A percentile compares a stretch with the other conserved stretches of the same genome.
Conservation (phyloP, 1,284 basidiomycete species). For the Naganishia sp. region DNA sequence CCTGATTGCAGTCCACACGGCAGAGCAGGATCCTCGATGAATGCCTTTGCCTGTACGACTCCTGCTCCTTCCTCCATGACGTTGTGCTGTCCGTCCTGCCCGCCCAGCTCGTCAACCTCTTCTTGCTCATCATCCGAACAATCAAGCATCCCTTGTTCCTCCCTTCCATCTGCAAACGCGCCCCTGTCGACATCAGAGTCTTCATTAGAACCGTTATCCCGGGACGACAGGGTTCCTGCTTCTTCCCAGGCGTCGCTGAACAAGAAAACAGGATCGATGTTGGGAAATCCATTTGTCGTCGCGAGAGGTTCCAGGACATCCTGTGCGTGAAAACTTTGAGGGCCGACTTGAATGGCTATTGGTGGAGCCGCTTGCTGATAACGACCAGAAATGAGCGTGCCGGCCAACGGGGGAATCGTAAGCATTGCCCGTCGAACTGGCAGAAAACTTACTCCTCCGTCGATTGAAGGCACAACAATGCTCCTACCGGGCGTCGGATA, state of each 20-base stretch:
- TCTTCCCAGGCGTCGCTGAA: conserved; percentile 7
- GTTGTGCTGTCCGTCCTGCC: not conserved
- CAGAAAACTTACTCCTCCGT: too few relatives aligned
- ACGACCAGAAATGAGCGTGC: too few relatives aligned
- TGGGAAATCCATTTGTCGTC: not conserved
- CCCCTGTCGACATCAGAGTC: not conserved
- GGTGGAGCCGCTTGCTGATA: too few relatives aligned
- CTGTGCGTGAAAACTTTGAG: too few relatives aligned
- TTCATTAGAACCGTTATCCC: not conserved
- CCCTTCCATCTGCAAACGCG: conserved; percentile 7
- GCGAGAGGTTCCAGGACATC: too few relatives aligned
- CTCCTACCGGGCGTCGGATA: not conserved
- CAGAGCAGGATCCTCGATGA: not conserved
- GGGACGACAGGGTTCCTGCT: conserved; percentile 1
- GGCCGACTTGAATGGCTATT: too few relatives aligned
- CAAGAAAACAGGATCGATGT: not conserved
- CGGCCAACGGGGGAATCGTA: too few relatives aligned
- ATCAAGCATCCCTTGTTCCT: conserved; percentile 4
- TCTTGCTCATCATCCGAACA: not conserved
- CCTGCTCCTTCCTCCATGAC: too few relatives aligned
- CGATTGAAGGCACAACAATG: too few relatives aligned
- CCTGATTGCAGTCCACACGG: too few relatives aligned
- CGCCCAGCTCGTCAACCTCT: not conserved
- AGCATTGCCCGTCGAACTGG: too few relatives aligned
- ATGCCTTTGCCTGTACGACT: not conserved